Evolutionary conservation across 2,329 filamentous ascomycete genomes (phyloP), one percentile per base, ranked within the genome.

Genomic region (Sclerotinia subarctica): DNA sequence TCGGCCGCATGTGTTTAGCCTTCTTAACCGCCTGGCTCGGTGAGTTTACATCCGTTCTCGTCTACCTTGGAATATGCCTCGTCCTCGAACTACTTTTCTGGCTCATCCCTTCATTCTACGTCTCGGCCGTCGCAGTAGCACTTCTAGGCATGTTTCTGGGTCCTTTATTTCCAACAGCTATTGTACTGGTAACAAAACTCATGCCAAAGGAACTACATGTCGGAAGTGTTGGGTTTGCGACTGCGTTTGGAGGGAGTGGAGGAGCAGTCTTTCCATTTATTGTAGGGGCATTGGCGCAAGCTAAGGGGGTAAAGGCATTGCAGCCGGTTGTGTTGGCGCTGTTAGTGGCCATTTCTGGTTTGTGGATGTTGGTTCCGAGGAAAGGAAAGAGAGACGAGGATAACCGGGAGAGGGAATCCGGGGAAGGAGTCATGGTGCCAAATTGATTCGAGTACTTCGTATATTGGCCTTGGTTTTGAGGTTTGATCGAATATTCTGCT

Each of bases 131-230:
- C 19, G 90, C 91, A 53, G 89, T 93, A 35, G 83, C 85, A 0
- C 79, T 93, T 1, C 83, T 93, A 69, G 92, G 92, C 0, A 93
- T 94, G 82, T 93, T 94, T 74, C 83, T 94, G 0, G 92, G 92
- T 0, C 92, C 92, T 0, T 78, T 94, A 13, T 94, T 94, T 75
- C 91, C 92, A 0, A 90, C 88, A 2, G 90, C 86, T 0, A 85
- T 95, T 17, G 87, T 94, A 0, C 88, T 87, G 1, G 87, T 88
- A 3, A 92, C 91, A 0, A 93, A 92, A 73, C 80, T 95, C 1
- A 81, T 96, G 0, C 91, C 91, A 0, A 83, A 82, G 49, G 85
- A 92, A 69, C 80, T 93, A 46, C 92, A 96, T 74, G 90, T 95
- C 47, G 87, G 85, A 38, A 88, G 90, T 0, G 92, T 96, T 72